Percentiles rank a stretch among this genome's conserved stretches.
These are phyloP conservation scores for Cladosporium sp. DNA, from an alignment of 2,329 filamentous ascomycete species.

Conservation along the genomic window DNA sequence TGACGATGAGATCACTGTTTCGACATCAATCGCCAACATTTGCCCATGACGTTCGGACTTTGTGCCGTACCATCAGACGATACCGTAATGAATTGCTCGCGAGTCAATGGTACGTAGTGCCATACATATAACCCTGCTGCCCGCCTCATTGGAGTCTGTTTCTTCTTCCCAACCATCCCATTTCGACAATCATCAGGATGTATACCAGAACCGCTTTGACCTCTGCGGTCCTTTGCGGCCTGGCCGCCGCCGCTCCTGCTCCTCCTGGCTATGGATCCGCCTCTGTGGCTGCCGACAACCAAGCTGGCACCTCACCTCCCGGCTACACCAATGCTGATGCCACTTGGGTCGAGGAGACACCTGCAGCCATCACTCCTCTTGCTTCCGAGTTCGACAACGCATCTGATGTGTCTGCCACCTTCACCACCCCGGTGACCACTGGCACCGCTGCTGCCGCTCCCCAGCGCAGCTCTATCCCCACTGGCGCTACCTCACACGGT, in stretches of 20 bases:
- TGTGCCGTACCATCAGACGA: constrained; percentile 5
- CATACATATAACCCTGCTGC: constrained; percentile 1
- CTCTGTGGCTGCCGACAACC: constrained; percentile 19
- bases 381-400: constrained; percentile 42
- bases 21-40: constrained; percentile 6
- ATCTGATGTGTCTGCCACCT: constrained; percentile 39
- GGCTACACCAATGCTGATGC: constrained; percentile 45
- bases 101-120: not conserved
- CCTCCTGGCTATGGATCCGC: constrained; percentile 16
- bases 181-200: constrained; percentile 29
- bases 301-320: constrained; percentile 26
- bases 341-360: constrained; percentile 35
- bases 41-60: constrained; percentile 9
- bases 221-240: constrained; percentile 32
- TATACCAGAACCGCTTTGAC: constrained; percentile 32
- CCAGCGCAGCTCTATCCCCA: constrained; percentile 46
- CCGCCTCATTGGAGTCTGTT: not conserved
- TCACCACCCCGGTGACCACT: constrained; percentile 25
- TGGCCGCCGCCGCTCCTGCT: constrained; percentile 34
- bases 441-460: constrained; percentile 37
- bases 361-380: constrained; percentile 30
- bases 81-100: not conserved
- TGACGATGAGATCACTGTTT: constrained; percentile 12
- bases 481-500: constrained; percentile 63
- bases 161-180: not conserved